Conservation (phyloP, 805 yeast genomes). For the Pichia eremophila region DNA sequence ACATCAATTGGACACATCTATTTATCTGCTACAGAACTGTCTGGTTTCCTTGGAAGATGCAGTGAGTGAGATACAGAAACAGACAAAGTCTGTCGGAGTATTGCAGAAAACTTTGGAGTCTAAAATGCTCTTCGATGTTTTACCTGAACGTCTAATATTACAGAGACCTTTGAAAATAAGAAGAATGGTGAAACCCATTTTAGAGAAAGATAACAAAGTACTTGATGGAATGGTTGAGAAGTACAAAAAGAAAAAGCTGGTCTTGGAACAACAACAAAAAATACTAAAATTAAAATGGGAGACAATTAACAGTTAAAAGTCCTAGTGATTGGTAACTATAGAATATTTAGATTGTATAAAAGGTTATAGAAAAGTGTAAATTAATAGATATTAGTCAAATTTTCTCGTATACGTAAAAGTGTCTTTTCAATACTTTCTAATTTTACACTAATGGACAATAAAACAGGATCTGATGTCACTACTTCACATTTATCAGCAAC, state of each 20-base stretch:
- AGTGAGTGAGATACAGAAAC: not conserved
- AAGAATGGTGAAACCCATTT: slow-evolving; percentile 8
- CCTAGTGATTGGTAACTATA: not conserved
- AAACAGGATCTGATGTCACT: slow-evolving; percentile 57
- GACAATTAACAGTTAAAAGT: slow-evolving; percentile 1
- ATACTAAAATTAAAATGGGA: slow-evolving; percentile 10
- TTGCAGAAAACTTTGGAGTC: not conserved
- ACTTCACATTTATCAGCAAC: slow-evolving; percentile 51
- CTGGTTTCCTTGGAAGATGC: slow-evolving; percentile 5
- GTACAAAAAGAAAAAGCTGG: slow-evolving; percentile 5
- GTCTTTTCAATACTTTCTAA: slow-evolving; percentile 51
- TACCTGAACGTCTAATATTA: slow-evolving; percentile 9
- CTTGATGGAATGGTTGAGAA: not conserved
- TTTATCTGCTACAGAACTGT: not conserved
- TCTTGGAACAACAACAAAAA: slow-evolving; percentile 8
- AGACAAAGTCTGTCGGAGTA: slow-evolving; percentile 2
- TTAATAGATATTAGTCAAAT: slow-evolving; percentile 5
- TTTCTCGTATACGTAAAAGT: slow-evolving; percentile 25
- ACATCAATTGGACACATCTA: slow-evolving; percentile 4
- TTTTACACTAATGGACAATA: slow-evolving; percentile 54
- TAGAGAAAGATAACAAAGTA: slow-evolving; percentile 3
- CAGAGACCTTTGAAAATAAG: slow-evolving; percentile 3
- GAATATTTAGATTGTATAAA: too few relatives aligned
- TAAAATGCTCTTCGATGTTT: slow-evolving; percentile 10
- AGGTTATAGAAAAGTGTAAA: not conserved